Percentiles rank a stretch among this genome's conserved stretches.
phyloP scores from a whole-genome alignment of 2,329 filamentous ascomycete genomes.

The Acrocalymma vagum region DNA sequence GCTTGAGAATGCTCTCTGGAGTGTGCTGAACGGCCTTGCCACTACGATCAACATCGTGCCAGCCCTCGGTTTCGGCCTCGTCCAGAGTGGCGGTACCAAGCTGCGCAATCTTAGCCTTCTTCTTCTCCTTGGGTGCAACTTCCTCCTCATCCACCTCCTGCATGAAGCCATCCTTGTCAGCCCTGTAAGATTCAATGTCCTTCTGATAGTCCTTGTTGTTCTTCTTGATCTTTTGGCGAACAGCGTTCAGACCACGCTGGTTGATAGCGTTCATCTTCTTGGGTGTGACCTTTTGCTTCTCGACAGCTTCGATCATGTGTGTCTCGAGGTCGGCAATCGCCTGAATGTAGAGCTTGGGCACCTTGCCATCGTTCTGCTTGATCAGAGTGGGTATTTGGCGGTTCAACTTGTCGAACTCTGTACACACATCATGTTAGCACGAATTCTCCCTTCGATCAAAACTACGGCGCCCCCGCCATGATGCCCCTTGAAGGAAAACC shows the following conservation, averaged over 20 bases:
- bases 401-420: slow-evolving; percentile 95
- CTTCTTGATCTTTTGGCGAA: slow-evolving; percentile 99
- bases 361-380: slow-evolving; percentile 72
- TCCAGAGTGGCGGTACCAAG: slow-evolving; percentile 60
- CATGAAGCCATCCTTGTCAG: slow-evolving; percentile 88
- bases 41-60: slow-evolving; percentile 86
- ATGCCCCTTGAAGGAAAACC: slow-evolving; percentile 40
- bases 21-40: slow-evolving; percentile 92
- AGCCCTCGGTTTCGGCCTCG: slow-evolving; percentile 81
- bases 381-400: slow-evolving; percentile 72
- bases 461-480: slow-evolving; percentile 10
- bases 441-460: too few species aligned
- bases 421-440: slow-evolving; percentile 24
- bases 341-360: slow-evolving; percentile 92
- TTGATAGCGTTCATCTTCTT: slow-evolving; percentile 99
- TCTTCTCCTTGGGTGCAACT: slow-evolving; percentile 57
- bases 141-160: slow-evolving; percentile 83
- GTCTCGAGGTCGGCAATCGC: slow-evolving; percentile 93
- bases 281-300: slow-evolving; percentile 93
- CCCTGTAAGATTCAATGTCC: slow-evolving; percentile 87
- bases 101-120: slow-evolving; percentile 58
- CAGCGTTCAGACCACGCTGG: slow-evolving; percentile 91
- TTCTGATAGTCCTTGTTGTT: slow-evolving; percentile 93
- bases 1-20: slow-evolving; percentile 97
- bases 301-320: slow-evolving; percentile 88